phyloP scores from a whole-genome alignment of 768 basidiomycete species.

The Leucocoprinus sp. region DNA sequence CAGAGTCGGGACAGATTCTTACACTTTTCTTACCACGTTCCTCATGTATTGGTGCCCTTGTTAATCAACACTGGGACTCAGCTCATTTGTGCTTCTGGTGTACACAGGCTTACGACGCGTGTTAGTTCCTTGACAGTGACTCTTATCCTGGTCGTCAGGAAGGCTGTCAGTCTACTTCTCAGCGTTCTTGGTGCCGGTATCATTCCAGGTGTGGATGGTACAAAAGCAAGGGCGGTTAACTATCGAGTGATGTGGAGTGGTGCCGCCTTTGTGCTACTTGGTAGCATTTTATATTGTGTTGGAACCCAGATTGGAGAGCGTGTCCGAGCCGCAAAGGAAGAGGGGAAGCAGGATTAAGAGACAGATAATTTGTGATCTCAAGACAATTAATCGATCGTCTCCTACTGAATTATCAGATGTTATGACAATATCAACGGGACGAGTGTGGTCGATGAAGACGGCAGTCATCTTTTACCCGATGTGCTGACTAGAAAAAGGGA shows the following conservation, averaged over 20 bases:
- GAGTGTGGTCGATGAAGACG: too few relatives aligned
- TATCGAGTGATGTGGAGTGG: constrained; percentile 57
- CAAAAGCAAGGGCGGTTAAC: constrained; percentile 18
- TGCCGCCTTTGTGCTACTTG: constrained; percentile 57
- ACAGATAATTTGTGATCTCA: too few relatives aligned
- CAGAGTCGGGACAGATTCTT: constrained; percentile 19
- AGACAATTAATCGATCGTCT: too few relatives aligned
- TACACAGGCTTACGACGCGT: constrained; percentile 74
- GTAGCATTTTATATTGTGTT: constrained; percentile 62
- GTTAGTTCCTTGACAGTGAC: constrained; percentile 72
- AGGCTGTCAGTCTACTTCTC: constrained; percentile 68
- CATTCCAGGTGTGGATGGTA: constrained; percentile 14
- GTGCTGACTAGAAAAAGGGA: too few relatives aligned
- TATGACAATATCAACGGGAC: too few relatives aligned
- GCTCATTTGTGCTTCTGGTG: constrained; percentile 78
- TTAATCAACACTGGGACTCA: constrained; percentile 76
- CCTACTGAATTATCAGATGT: too few relatives aligned
- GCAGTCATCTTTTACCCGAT: too few relatives aligned
- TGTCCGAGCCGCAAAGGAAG: constrained; percentile 13
- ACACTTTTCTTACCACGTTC: constrained; percentile 34
- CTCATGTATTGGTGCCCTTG: constrained; percentile 55
- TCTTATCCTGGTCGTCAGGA: constrained; percentile 73
- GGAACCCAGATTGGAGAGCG: constrained; percentile 24
- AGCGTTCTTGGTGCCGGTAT: constrained; percentile 46
- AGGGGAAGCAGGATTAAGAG: constrained; percentile 13